Evolutionary conservation across 768 basidiomycete species (phyloP).

Genomic region (Ephemerocybe angulata): DNA sequence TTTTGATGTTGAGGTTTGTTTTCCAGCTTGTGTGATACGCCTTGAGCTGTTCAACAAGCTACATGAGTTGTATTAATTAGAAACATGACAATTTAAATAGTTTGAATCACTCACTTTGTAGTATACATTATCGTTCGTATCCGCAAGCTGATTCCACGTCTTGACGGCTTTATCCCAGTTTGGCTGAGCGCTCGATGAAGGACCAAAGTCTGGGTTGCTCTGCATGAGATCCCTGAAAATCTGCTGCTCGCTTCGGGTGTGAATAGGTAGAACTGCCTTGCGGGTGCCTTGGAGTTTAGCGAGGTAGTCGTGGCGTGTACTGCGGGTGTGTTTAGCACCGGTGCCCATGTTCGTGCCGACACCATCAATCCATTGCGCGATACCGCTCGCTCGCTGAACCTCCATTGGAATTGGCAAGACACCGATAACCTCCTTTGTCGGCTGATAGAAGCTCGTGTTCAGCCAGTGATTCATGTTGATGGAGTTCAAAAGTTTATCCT

Average conservation of each 20-base stretch:
- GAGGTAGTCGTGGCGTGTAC: constrained; percentile 15
- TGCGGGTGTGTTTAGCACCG: neutral
- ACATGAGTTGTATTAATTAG: too few relatives aligned
- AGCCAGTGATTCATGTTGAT: constrained; percentile 12
- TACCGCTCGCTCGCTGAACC: constrained; percentile 10
- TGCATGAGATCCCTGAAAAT: constrained; percentile 16
- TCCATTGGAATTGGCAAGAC: constrained; percentile 17
- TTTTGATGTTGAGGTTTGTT: too few relatives aligned
- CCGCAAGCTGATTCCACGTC: neutral
- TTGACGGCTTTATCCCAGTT: neutral
- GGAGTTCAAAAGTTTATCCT: neutral
- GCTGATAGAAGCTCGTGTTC: constrained; percentile 17
- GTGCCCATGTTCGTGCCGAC: constrained; percentile 4
- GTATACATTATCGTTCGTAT: neutral
- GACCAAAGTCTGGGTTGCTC: neutral
- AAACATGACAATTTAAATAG: too few relatives aligned
- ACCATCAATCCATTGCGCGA: constrained; percentile 11
- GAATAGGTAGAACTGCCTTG: constrained; percentile 25
- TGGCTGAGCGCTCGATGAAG: neutral
- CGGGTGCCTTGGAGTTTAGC: constrained; percentile 22
- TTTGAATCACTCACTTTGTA: too few relatives aligned
- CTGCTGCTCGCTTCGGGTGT: constrained; percentile 19
- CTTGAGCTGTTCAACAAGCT: too few relatives aligned
- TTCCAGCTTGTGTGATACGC: too few relatives aligned
- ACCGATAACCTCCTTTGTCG: constrained; percentile 15